Percentiles rank a stretch among this genome's conserved stretches.
Conservation (phyloP, 176 grass and related monocot genomes). For the Pharus latifolius region DNA sequence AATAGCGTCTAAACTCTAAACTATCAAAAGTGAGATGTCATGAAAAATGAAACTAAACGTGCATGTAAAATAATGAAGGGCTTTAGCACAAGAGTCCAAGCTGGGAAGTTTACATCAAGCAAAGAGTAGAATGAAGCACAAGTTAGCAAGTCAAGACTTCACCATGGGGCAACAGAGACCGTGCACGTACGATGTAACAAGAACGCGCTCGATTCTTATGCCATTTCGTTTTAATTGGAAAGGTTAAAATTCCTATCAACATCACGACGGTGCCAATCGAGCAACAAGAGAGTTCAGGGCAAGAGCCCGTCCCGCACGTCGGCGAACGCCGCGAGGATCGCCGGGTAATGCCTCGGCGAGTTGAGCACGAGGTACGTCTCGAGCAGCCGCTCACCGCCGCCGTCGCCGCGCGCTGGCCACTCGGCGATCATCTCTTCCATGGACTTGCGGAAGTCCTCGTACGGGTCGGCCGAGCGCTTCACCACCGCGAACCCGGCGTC, state of each 20-base stretch:
- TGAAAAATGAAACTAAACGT: neutral
- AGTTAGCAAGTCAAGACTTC: slow-evolving; percentile 13
- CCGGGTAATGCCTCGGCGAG: slow-evolving; percentile 65
- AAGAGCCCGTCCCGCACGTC: slow-evolving; percentile 66
- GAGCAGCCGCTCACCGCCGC: slow-evolving; percentile 38
- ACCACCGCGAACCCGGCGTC: slow-evolving; percentile 63
- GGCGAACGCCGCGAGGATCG: slow-evolving; percentile 63
- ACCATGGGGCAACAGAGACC: neutral
- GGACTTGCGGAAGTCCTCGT: slow-evolving; percentile 78
- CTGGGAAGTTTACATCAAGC: neutral
- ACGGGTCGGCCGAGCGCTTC: slow-evolving; percentile 60
- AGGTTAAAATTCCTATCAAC: slow-evolving; percentile 22
- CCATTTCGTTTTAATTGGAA: neutral
- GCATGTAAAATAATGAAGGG: neutral
- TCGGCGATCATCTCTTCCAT: slow-evolving; percentile 86
- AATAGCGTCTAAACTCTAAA: too few relatives aligned
- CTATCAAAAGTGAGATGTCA: neutral
- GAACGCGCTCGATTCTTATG: neutral
- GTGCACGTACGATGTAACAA: slow-evolving; percentile 10
- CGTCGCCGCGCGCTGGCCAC: slow-evolving; percentile 1
- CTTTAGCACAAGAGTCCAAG: neutral
- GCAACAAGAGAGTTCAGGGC: slow-evolving; percentile 10
- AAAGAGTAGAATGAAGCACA: neutral
- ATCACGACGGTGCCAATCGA: neutral
- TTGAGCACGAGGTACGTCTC: slow-evolving; percentile 76